Conservation (phyloP, 306 rosid genomes). For the Amphicarpaea edgeworthii region DNA sequence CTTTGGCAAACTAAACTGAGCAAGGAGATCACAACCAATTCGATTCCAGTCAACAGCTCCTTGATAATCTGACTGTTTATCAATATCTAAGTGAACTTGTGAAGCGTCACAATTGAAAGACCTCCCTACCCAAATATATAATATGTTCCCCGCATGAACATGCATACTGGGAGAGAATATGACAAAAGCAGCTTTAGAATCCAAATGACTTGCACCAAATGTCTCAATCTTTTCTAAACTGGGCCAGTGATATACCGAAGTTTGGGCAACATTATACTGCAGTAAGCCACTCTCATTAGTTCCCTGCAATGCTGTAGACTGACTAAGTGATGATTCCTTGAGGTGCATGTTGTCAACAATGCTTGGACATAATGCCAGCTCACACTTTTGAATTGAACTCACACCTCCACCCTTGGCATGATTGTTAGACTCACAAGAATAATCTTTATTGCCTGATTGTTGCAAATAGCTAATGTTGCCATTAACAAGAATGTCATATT, state of each 20-base stretch:
- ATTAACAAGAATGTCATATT: slow-evolving; percentile 44
- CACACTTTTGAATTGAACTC: slow-evolving; percentile 51
- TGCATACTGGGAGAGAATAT: slow-evolving; percentile 67
- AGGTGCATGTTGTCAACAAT: slow-evolving; percentile 38
- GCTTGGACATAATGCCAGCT: slow-evolving; percentile 31
- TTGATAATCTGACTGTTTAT: slow-evolving; percentile 55
- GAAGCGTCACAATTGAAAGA: slow-evolving; percentile 59
- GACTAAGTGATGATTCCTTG: slow-evolving; percentile 43
- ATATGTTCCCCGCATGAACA: slow-evolving; percentile 52
- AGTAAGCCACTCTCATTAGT: slow-evolving; percentile 49
- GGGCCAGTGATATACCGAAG: slow-evolving; percentile 79
- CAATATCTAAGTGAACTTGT: slow-evolving; percentile 61
- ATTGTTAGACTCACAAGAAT: slow-evolving; percentile 46
- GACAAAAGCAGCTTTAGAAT: slow-evolving; percentile 76
- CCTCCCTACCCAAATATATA: slow-evolving; percentile 90
- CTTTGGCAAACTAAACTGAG: slow-evolving; percentile 65
- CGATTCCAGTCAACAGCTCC: slow-evolving; percentile 69
- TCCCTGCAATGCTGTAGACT: slow-evolving; percentile 51
- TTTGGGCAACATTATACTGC: slow-evolving; percentile 44
- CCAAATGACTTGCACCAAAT: slow-evolving; percentile 65
- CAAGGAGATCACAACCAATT: slow-evolving; percentile 66
- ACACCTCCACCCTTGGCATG: slow-evolving; percentile 48
- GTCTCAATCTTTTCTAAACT: slow-evolving; percentile 69
- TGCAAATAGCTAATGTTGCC: slow-evolving; percentile 46
- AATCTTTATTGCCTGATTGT: slow-evolving; percentile 47